phyloP scores from a whole-genome alignment of 768 basidiomycete species.

The Pulveroboletus sp. region DNA sequence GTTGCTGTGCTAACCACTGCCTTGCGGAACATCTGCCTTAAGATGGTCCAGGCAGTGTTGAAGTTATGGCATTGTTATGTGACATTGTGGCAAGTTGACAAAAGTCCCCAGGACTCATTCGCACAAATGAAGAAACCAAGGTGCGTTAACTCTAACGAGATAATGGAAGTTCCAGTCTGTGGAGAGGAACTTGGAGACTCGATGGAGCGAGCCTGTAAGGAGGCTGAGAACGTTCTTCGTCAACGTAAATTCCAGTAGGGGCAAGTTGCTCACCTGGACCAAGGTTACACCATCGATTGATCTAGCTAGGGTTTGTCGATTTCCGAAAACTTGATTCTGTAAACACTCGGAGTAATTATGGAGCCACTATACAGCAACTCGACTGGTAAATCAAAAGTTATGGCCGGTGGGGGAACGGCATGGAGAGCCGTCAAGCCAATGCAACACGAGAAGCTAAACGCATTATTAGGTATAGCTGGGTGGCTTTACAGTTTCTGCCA shows the following conservation, averaged over 20 bases:
- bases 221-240: background rate
- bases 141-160: background rate
- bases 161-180: background rate
- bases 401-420: background rate
- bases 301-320: too few relatives aligned
- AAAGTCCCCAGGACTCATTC: too few relatives aligned
- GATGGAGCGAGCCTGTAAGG: background rate
- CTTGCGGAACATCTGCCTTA: background rate
- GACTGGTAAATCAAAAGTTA: background rate
- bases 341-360: background rate
- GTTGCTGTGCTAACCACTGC: slow-evolving; percentile 2
- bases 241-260: too few relatives aligned
- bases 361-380: background rate
- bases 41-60: background rate
- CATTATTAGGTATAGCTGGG: slow-evolving; percentile 4
- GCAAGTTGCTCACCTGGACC: too few relatives aligned
- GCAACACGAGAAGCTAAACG: background rate
- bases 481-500: slow-evolving; percentile 5
- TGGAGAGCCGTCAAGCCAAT: background rate
- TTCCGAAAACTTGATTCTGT: too few relatives aligned
- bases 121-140: background rate
- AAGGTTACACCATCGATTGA: too few relatives aligned
- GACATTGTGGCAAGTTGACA: background rate
- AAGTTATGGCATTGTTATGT: background rate
- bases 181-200: background rate